Conservation (phyloP, 106 monocot species). For the Xerophyta viscosa region DNA sequence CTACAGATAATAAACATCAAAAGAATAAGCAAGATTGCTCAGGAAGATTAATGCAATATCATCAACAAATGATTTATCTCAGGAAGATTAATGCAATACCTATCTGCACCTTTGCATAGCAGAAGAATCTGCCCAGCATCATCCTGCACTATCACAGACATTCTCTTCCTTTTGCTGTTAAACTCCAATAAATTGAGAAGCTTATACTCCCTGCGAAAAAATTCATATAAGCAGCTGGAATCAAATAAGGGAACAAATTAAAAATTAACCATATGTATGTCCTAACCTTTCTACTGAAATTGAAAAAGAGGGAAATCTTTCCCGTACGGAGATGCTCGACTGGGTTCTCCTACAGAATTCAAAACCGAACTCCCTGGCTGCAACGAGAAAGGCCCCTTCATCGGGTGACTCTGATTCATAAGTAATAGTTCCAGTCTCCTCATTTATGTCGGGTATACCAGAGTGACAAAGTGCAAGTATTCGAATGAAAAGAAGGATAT, state of each 20-base stretch:
- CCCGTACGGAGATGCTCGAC: conserved; percentile 51
- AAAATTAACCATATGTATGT: neutral
- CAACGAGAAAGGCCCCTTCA: conserved; percentile 76
- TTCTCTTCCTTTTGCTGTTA: conserved; percentile 69
- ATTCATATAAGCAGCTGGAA: too few relatives aligned
- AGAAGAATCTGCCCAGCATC: conserved; percentile 50
- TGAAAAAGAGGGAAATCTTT: conserved; percentile 30
- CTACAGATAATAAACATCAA: too few relatives aligned
- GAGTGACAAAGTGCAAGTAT: conserved; percentile 74
- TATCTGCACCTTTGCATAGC: conserved; percentile 71
- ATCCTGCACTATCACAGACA: conserved; percentile 66
- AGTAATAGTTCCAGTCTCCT: conserved; percentile 37
- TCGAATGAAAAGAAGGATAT: conserved; percentile 55
- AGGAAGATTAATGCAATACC: too few relatives aligned
- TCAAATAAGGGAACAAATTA: neutral
- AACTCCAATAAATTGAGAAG: conserved; percentile 66
- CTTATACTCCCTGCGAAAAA: conserved; percentile 45
- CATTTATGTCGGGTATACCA: conserved; percentile 55
- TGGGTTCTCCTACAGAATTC: conserved; percentile 69
- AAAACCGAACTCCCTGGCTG: conserved; percentile 74
- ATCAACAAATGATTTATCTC: too few relatives aligned
- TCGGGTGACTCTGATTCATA: conserved; percentile 82
- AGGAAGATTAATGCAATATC: too few relatives aligned
- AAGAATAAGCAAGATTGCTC: too few relatives aligned
- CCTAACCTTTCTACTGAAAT: conserved; percentile 34